These are phyloP conservation scores for Magnaporthiopsis incrustans DNA, from an alignment of 2,329 filamentous ascomycete genomes.

Conservation along the genomic window DNA sequence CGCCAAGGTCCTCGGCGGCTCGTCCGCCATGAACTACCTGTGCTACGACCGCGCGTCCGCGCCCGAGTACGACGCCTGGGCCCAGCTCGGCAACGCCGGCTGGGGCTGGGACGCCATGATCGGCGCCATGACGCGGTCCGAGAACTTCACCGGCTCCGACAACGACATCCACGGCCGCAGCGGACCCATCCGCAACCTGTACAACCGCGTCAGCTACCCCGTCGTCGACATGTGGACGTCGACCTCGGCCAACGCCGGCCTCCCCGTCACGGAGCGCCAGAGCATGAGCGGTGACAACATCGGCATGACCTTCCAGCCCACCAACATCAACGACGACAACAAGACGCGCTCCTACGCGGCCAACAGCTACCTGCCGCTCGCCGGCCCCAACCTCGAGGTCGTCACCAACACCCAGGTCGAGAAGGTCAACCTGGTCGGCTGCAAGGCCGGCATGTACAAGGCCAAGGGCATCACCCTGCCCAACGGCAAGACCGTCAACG, in stretches of 20 bases:
- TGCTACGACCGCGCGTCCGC: slow-evolving; percentile 38
- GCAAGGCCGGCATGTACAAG: slow-evolving; percentile 1
- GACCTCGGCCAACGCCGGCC: slow-evolving; percentile 27
- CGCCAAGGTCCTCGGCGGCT: slow-evolving; percentile 49
- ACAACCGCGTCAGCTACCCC: slow-evolving; percentile 35
- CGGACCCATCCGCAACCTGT: slow-evolving; percentile 18
- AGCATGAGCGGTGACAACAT: slow-evolving; percentile 41
- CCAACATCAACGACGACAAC: slow-evolving; percentile 36
- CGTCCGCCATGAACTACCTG: slow-evolving; percentile 54
- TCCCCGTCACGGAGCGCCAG: slow-evolving; percentile 29
- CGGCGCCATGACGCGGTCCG: background rate
- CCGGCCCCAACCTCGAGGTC: slow-evolving; percentile 13
- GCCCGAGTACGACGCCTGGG: slow-evolving; percentile 49
- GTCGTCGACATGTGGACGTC: slow-evolving; percentile 17
- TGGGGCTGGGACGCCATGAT: slow-evolving; percentile 43
- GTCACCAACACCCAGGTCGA: slow-evolving; percentile 18
- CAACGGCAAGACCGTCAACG: slow-evolving; percentile 17
- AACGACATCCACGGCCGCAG: background rate
- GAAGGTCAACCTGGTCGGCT: slow-evolving; percentile 13
- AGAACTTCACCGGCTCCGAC: background rate
- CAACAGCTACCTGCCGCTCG: slow-evolving; percentile 33
- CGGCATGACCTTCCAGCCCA: slow-evolving; percentile 42
- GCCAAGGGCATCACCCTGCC: slow-evolving; percentile 19
- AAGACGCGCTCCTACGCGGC: slow-evolving; percentile 40
- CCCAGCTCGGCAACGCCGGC: slow-evolving; percentile 45